Evolutionary conservation across 129 eudicot species (phyloP).

Genomic region (Sambucus nigra): DNA sequence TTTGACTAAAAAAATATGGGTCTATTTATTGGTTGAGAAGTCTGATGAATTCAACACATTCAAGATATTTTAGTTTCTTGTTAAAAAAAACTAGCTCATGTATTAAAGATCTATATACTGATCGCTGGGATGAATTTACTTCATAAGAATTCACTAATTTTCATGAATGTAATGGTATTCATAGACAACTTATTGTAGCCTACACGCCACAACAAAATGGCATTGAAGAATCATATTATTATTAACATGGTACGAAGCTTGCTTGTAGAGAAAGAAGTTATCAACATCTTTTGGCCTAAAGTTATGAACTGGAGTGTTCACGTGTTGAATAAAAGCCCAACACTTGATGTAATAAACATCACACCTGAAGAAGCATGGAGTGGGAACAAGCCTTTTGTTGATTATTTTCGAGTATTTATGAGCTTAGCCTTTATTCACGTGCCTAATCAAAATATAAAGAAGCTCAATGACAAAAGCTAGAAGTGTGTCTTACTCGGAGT

Average conservation of each 20-base stretch:
- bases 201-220: too few species aligned
- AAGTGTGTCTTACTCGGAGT: background rate
- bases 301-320: background rate
- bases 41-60: background rate
- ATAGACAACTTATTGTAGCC: too few species aligned
- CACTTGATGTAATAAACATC: background rate
- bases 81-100: background rate
- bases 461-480: background rate
- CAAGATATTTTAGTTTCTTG: background rate
- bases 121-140: background rate
- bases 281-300: background rate
- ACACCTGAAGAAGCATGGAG: background rate
- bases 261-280: background rate
- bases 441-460: background rate
- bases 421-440: background rate
- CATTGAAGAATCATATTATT: too few species aligned
- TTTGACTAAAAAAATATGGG: background rate
- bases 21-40: background rate
- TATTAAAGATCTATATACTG: background rate
- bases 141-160: too few species aligned
- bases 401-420: background rate
- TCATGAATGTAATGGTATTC: too few species aligned
- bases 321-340: background rate
- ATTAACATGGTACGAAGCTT: too few species aligned
- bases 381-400: background rate